Conservation (phyloP, 2,329 filamentous ascomycete genomes). For the Cryphonectria nitschkei region DNA sequence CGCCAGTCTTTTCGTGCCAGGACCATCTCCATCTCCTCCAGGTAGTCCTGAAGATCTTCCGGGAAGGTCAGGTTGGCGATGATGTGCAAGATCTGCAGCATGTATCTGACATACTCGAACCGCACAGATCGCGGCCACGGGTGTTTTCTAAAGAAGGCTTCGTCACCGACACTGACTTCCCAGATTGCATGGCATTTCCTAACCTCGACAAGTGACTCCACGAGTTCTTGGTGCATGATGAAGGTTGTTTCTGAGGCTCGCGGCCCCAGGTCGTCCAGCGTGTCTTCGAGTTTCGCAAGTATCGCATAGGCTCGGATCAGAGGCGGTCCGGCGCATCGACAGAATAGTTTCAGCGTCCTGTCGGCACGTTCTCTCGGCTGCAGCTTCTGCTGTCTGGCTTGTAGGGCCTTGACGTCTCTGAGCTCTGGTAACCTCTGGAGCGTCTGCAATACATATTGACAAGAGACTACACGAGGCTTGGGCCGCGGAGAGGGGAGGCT, state of each 20-base stretch:
- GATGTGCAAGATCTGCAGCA: conserved; percentile 17
- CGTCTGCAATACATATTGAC: conserved; percentile 17
- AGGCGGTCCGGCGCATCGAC: conserved; percentile 20
- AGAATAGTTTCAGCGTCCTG: conserved; percentile 18
- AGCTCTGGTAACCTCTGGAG: conserved; percentile 19
- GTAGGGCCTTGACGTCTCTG: conserved; percentile 12
- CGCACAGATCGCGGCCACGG: conserved; percentile 13
- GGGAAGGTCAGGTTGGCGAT: conserved; percentile 24
- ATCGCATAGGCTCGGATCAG: conserved; percentile 18
- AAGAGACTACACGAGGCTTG: conserved; percentile 11
- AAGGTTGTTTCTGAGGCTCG: conserved; percentile 12
- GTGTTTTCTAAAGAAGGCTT: conserved; percentile 22
- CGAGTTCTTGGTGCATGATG: conserved; percentile 7
- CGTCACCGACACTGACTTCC: conserved; percentile 22
- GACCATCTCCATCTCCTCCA: conserved; percentile 17
- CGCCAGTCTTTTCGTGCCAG: conserved; percentile 11
- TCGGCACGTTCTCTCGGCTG: conserved; percentile 11
- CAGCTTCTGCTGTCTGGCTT: conserved; percentile 18
- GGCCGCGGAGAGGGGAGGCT: background rate
- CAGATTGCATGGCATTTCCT: conserved; percentile 21
- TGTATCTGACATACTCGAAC: conserved; percentile 19
- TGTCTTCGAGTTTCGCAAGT: conserved; percentile 10
- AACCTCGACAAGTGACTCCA: conserved; percentile 21
- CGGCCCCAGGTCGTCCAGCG: conserved; percentile 1
- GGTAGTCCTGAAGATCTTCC: conserved; percentile 19